These are phyloP conservation scores for Colletotrichum sp. DNA, from an alignment of 2,329 filamentous ascomycete genomes.

Conservation along the genomic window DNA sequence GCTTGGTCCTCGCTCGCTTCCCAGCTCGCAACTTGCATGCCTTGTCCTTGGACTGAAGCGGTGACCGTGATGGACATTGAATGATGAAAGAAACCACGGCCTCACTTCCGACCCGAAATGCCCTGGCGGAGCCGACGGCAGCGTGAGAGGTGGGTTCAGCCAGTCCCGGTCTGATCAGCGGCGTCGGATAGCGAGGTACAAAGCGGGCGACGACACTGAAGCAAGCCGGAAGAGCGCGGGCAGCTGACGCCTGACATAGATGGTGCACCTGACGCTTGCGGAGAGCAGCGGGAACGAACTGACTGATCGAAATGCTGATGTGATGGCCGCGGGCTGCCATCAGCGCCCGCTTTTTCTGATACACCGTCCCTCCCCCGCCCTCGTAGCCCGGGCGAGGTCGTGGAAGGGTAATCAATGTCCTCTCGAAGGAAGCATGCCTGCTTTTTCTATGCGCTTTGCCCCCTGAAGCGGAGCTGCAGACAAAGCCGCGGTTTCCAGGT, in stretches of 20 bases:
- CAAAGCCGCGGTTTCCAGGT: background rate
- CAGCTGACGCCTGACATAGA: background rate
- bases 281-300: background rate
- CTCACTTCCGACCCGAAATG: background rate
- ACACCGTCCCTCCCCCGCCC: background rate
- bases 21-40: background rate
- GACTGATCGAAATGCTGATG: background rate
- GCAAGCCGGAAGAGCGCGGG: background rate
- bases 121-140: background rate
- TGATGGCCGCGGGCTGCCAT: background rate
- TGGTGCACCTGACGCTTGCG: background rate
- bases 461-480: background rate
- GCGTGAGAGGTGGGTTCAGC: background rate
- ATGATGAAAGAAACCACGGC: background rate
- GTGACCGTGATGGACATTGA: background rate
- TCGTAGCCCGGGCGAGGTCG: background rate
- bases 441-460: background rate
- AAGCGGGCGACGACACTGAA: background rate
- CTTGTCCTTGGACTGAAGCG: background rate
- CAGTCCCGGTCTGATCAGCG: background rate
- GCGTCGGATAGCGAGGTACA: background rate
- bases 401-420: background rate
- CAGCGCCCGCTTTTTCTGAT: slow-evolving; percentile 14
- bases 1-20: background rate
- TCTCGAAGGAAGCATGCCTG: background rate